Conservation (phyloP, 108 stramenopile species). For the Conticribra weissflogii region DNA sequence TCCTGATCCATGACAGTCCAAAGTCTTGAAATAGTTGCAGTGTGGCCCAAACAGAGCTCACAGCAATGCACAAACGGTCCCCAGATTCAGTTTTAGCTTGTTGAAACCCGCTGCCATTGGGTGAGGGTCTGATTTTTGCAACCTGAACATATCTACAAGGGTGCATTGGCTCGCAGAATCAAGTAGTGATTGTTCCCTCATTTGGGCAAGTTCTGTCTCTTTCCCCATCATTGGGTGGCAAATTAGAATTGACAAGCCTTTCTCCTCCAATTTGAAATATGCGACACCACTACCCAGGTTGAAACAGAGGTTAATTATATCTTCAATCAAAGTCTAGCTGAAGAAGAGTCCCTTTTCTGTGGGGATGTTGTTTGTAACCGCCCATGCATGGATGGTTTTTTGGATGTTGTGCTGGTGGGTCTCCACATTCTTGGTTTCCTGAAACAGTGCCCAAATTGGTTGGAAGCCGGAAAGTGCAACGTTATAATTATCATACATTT, state of each 20-base stretch:
- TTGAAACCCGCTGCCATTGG: neutral
- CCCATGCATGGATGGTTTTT: neutral
- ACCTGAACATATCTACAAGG: neutral
- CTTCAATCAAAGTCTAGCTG: neutral
- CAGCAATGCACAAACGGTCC: slow-evolving; percentile 2
- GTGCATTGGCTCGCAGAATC: no score
- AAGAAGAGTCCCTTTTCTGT: neutral
- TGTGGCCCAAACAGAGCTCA: slow-evolving; percentile 4
- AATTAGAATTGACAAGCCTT: neutral
- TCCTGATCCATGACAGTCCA: no score
- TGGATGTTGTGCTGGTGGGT: neutral
- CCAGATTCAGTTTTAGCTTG: neutral
- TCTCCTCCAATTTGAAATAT: neutral
- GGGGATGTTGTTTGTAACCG: neutral
- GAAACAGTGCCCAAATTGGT: slow-evolving; percentile 1
- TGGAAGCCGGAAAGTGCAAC: neutral
- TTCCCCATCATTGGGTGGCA: no score
- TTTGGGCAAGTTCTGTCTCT: no score
- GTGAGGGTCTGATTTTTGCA: no score
- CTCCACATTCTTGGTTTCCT: neutral
- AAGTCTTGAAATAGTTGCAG: neutral
- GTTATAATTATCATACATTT: no score
- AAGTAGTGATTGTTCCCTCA: no score
- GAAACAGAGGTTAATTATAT: slow-evolving; percentile 3
- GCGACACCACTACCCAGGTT: neutral